Conservation (phyloP, 2,329 filamentous ascomycete genomes). For the Cordyceps cicadae region DNA sequence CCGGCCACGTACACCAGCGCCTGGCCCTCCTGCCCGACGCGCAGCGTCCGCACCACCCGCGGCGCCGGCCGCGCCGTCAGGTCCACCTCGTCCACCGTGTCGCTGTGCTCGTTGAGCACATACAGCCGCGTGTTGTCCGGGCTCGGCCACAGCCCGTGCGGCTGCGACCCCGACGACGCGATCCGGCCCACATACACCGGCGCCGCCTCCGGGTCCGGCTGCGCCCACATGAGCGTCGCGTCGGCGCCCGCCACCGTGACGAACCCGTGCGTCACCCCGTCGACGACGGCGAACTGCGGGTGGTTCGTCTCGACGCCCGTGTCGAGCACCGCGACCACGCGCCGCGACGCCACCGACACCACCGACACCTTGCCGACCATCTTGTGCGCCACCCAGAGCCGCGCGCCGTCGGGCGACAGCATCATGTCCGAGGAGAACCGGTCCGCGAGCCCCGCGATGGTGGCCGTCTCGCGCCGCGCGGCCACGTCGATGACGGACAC, state of each 20-base stretch:
- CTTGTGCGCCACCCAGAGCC: constrained; percentile 13
- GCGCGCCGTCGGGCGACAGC: constrained; percentile 12
- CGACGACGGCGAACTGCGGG: constrained; percentile 11
- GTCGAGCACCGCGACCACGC: constrained; percentile 3
- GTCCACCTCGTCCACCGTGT: constrained; percentile 13
- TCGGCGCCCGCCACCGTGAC: constrained; percentile 12
- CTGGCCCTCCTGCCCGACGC: constrained; percentile 13
- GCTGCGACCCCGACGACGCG: constrained; percentile 9
- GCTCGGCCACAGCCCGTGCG: constrained; percentile 14
- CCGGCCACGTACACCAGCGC: constrained; percentile 13
- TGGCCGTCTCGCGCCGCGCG: constrained; percentile 2
- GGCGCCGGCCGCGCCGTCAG: constrained; percentile 6
- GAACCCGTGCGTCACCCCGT: constrained; percentile 11
- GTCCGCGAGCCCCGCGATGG: constrained; percentile 10
- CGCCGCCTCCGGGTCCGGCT: not conserved
- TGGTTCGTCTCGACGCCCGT: constrained; percentile 14
- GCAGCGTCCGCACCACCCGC: constrained; percentile 4
- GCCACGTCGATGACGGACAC: constrained; percentile 13
- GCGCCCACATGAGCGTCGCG: constrained; percentile 12
- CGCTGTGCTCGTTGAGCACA: constrained; percentile 14
- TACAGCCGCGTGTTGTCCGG: constrained; percentile 13
- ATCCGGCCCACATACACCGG: constrained; percentile 12
- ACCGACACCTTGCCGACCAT: constrained; percentile 13
- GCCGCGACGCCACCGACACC: not conserved
- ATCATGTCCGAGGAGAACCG: constrained; percentile 14